Conservation (phyloP, 2,329 filamentous ascomycete species). For the Fusarium dimerum region DNA sequence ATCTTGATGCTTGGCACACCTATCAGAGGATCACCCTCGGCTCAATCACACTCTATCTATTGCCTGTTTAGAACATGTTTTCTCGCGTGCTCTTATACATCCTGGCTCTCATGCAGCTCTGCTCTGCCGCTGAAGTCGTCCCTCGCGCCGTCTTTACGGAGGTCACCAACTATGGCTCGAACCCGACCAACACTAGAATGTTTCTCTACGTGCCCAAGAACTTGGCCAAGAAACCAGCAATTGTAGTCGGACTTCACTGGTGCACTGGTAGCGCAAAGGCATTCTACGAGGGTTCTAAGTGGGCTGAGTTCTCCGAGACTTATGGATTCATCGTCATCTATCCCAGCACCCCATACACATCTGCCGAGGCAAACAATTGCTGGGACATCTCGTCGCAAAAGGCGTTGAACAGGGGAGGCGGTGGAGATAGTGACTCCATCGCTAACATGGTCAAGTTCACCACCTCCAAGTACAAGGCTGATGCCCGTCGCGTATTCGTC, state of each 20-base stretch:
- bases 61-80: too few relatives aligned
- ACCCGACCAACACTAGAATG: conserved; percentile 21
- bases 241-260: conserved; percentile 59
- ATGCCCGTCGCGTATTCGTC: conserved; percentile 49
- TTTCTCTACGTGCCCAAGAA: conserved; percentile 38
- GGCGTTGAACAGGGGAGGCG: conserved; percentile 51
- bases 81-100: too few relatives aligned
- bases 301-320: conserved; percentile 53
- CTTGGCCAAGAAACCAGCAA: conserved; percentile 43
- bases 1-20: too few relatives aligned
- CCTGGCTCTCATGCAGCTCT: neutral
- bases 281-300: conserved; percentile 53
- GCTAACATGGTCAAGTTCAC: conserved; percentile 56
- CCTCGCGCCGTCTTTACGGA: conserved; percentile 21
- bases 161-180: conserved; percentile 18
- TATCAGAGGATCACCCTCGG: too few relatives aligned
- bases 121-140: conserved; percentile 13
- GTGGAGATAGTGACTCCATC: conserved; percentile 52
- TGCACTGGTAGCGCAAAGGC: conserved; percentile 55
- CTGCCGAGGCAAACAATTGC: conserved; percentile 41
- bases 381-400: conserved; percentile 60
- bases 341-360: conserved; percentile 38
- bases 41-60: too few relatives aligned
- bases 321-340: conserved; percentile 58
- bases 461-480: conserved; percentile 48